Evolutionary conservation across 2,329 filamentous ascomycete genomes (phyloP).

Genomic region (Fusarium dimerum): DNA sequence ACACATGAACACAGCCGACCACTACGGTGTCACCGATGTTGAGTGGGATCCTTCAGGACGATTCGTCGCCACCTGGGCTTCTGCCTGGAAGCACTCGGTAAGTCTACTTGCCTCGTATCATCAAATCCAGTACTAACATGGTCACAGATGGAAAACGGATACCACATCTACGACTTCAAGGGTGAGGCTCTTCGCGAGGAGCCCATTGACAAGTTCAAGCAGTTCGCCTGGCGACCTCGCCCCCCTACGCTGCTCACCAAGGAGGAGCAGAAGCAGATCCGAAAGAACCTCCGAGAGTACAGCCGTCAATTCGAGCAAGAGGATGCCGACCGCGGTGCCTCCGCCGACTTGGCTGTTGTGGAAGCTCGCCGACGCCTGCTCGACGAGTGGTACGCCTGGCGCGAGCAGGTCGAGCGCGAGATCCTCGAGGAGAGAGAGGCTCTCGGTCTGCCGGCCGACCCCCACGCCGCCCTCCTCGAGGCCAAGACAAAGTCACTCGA

Average conservation of each 20-base stretch:
- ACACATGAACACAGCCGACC: conserved; percentile 89
- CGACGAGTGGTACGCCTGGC: conserved; percentile 87
- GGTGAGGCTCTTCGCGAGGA: conserved; percentile 88
- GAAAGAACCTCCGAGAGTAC: conserved; percentile 98
- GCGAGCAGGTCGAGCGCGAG: conserved; percentile 71
- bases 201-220: conserved; percentile 95
- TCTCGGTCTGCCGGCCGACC: conserved; percentile 66
- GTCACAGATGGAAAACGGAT: conserved; percentile 95
- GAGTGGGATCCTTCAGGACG: conserved; percentile 98
- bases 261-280: conserved; percentile 96
- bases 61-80: conserved; percentile 91
- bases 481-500: conserved; percentile 54
- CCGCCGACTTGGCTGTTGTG: conserved; percentile 90
- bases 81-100: conserved; percentile 94
- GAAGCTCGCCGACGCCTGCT: conserved; percentile 81
- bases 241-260: conserved; percentile 89
- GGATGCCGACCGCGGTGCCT: conserved; percentile 89
- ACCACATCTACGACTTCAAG: conserved; percentile 96
- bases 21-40: conserved; percentile 96
- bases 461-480: conserved; percentile 62
- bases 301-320: conserved; percentile 92
- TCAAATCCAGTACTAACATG: conserved; percentile 23
- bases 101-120: conserved; percentile 35
- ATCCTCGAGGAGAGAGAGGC: conserved; percentile 69
- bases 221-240: conserved; percentile 91